Evolutionary conservation across 148 eudicot genomes (phyloP).

Genomic region (Vaccinium macrocarpon): DNA sequence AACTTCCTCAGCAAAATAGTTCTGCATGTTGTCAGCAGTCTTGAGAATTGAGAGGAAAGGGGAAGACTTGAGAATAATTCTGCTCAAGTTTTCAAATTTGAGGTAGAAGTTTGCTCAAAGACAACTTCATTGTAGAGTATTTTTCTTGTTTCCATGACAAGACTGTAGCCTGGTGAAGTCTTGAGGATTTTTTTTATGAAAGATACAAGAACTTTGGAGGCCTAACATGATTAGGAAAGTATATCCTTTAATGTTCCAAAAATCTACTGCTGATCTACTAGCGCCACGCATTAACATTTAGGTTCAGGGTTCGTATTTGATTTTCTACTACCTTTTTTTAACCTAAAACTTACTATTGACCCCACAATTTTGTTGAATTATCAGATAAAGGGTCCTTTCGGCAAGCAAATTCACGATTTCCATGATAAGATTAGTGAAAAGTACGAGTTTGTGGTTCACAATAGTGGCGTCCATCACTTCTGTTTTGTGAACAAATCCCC

Average conservation of each 20-base stretch:
- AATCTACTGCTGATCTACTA: background rate
- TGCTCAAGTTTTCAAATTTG: background rate
- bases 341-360: background rate
- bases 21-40: no score
- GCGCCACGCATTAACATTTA: background rate
- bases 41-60: no score
- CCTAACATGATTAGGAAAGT: background rate
- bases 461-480: conserved; percentile 72
- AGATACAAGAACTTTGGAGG: background rate
- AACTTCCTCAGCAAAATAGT: no score
- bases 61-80: no score
- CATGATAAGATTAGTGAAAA: conserved; percentile 58
- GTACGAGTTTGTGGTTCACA: conserved; percentile 69
- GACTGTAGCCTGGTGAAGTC: background rate
- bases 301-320: background rate
- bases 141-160: background rate
- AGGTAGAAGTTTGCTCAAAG: background rate
- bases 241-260: background rate
- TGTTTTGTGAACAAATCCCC: conserved; percentile 92
- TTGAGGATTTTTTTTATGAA: background rate
- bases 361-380: conserved; percentile 2
- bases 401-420: conserved; percentile 54
- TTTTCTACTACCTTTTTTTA: background rate
- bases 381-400: conserved; percentile 82
- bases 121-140: background rate